Evolutionary conservation across 768 basidiomycete species (phyloP).

Genomic region (Amanita pallidorosea): DNA sequence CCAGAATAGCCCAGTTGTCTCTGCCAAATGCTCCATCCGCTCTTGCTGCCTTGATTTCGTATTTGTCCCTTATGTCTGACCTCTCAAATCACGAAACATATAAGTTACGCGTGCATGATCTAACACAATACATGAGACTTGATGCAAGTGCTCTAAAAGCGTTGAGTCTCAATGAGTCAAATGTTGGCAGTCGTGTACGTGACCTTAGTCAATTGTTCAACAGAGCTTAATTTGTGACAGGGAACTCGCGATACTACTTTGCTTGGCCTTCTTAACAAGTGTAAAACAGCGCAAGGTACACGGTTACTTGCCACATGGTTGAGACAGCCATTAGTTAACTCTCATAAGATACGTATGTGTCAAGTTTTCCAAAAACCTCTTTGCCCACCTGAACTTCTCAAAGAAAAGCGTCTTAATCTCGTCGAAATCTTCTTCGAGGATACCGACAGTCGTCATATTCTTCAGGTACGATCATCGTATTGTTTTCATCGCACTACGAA

Average conservation of each 20-base stretch:
- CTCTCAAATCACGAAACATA: slow-evolving; percentile 71
- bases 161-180: slow-evolving; percentile 70
- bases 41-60: slow-evolving; percentile 70
- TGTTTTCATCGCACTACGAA: background rate
- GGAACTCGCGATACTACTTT: slow-evolving; percentile 77
- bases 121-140: slow-evolving; percentile 90
- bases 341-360: slow-evolving; percentile 81
- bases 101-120: slow-evolving; percentile 76
- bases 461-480: slow-evolving; percentile 46
- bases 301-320: slow-evolving; percentile 85
- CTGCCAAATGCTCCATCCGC: slow-evolving; percentile 73
- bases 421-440: slow-evolving; percentile 85
- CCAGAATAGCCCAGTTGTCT: slow-evolving; percentile 55
- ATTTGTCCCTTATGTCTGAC: slow-evolving; percentile 73
- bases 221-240: slow-evolving; percentile 17
- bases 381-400: background rate
- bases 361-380: background rate
- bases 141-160: slow-evolving; percentile 93
- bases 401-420: slow-evolving; percentile 79
- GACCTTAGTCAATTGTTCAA: background rate
- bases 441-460: slow-evolving; percentile 49
- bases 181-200: slow-evolving; percentile 27
- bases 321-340: slow-evolving; percentile 90
- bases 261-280: slow-evolving; percentile 84
- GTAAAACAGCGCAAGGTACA: slow-evolving; percentile 93